Percentiles rank a stretch among this genome's conserved stretches.
Evolutionary conservation across 148 eudicot genomes (phyloP).

Genomic region (Camellia granthamiana): DNA sequence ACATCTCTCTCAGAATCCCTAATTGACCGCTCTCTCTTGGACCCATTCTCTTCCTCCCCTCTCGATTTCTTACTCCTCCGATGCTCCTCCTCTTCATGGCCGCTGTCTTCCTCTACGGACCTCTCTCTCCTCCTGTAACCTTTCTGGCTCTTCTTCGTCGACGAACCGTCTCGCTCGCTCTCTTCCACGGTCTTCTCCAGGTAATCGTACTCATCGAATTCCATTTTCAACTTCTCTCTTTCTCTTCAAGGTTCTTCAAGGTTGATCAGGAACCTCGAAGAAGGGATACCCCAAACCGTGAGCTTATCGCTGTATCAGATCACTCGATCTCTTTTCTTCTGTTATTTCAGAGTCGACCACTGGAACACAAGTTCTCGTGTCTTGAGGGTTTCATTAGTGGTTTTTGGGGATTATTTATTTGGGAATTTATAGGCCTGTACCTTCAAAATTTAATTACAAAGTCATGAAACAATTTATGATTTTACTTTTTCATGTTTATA

Average conservation of each 20-base stretch:
- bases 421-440: too few relatives aligned
- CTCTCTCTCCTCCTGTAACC: constrained; percentile 50
- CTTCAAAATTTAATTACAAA: too few relatives aligned
- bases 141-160: constrained; percentile 45
- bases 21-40: constrained; percentile 22
- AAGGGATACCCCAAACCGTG: not conserved
- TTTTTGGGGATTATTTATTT: too few relatives aligned
- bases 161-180: constrained; percentile 23
- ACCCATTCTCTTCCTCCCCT: constrained; percentile 33
- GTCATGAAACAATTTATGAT: too few relatives aligned
- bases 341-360: too few relatives aligned
- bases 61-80: constrained; percentile 41
- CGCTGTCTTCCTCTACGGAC: constrained; percentile 21
- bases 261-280: not conserved
- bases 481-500: too few relatives aligned
- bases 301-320: too few relatives aligned
- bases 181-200: constrained; percentile 77
- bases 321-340: too few relatives aligned
- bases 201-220: constrained; percentile 91
- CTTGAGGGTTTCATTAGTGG: too few relatives aligned
- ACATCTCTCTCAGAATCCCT: too few relatives aligned
- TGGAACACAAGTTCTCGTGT: too few relatives aligned
- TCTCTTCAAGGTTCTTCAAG: constrained; percentile 5
- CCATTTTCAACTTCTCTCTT: constrained; percentile 33
- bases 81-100: constrained; percentile 24